A percentile compares a stretch with the other conserved stretches of the same genome.
Evolutionary conservation across 225 moss, liverwort and hornwort species (phyloP).

Genomic region (Bryum argenteum): DNA sequence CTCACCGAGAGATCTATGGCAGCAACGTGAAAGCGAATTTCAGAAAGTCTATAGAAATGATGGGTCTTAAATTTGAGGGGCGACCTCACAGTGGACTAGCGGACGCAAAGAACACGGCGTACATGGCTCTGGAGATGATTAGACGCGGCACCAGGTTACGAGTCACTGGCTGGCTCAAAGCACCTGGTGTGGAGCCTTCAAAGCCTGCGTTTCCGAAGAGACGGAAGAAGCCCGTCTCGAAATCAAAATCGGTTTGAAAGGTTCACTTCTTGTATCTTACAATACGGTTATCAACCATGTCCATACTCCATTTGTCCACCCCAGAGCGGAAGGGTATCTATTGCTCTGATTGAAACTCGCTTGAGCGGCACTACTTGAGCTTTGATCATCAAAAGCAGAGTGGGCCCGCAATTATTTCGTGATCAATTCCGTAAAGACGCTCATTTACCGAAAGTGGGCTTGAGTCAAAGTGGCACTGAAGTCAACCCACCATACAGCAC

Average conservation of each 20-base stretch:
- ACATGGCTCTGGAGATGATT: constrained; percentile 46
- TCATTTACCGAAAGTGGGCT: constrained; percentile 6
- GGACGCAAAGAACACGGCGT: constrained; percentile 49
- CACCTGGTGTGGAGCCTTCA: constrained; percentile 19
- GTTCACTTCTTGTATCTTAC: no score
- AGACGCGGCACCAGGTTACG: constrained; percentile 31
- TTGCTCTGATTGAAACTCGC: neutral
- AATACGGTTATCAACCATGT: no score
- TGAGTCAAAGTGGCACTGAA: neutral
- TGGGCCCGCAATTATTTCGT: neutral
- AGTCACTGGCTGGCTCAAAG: constrained; percentile 43
- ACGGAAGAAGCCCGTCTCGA: constrained; percentile 18
- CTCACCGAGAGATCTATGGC: constrained; percentile 35
- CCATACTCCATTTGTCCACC: no score
- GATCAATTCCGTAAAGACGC: neutral
- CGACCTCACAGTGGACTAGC: constrained; percentile 47
- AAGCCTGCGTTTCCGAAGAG: constrained; percentile 22
- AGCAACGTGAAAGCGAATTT: constrained; percentile 41
- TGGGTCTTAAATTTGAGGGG: constrained; percentile 45
- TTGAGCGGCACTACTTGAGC: neutral
- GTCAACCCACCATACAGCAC: constrained; percentile 11
- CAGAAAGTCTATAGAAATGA: constrained; percentile 39
- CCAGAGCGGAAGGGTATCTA: neutral
- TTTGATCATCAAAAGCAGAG: neutral
- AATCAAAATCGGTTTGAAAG: constrained; percentile 6